These are phyloP conservation scores for Alternaria metachromatica DNA, from an alignment of 2,329 filamentous ascomycete species.

Conservation along the genomic window DNA sequence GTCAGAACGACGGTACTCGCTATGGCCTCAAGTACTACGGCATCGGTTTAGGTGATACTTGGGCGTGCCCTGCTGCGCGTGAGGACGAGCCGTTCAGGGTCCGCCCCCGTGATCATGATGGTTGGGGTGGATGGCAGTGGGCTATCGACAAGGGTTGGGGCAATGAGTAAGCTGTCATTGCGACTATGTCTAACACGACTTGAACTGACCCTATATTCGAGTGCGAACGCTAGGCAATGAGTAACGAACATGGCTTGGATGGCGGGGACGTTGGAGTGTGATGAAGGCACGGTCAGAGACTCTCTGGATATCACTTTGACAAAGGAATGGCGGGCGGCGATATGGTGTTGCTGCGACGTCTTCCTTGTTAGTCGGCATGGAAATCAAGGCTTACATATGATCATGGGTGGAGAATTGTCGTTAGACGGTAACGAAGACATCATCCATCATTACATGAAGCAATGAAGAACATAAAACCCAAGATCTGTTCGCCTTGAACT, in stretches of 20 bases:
- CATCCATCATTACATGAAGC: background rate
- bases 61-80: constrained; percentile 14
- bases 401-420: background rate
- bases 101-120: constrained; percentile 20
- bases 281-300: background rate
- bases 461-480: background rate
- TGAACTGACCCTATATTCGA: background rate
- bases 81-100: constrained; percentile 16
- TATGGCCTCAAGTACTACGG: constrained; percentile 26
- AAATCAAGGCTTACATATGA: background rate
- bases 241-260: background rate
- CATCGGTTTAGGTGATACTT: constrained; percentile 18
- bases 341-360: background rate
- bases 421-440: background rate
- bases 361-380: background rate
- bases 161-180: constrained; percentile 1
- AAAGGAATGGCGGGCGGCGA: background rate
- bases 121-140: constrained; percentile 33
- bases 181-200: background rate
- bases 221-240: background rate
- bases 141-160: constrained; percentile 14
- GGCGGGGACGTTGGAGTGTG: background rate
- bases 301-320: background rate
- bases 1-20: constrained; percentile 20
- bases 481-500: rapidly evolving